Base-by-base conservation (phyloP, 495 filamentous ascomycete genomes). In the Hypoxylon cercidicola region DNA sequence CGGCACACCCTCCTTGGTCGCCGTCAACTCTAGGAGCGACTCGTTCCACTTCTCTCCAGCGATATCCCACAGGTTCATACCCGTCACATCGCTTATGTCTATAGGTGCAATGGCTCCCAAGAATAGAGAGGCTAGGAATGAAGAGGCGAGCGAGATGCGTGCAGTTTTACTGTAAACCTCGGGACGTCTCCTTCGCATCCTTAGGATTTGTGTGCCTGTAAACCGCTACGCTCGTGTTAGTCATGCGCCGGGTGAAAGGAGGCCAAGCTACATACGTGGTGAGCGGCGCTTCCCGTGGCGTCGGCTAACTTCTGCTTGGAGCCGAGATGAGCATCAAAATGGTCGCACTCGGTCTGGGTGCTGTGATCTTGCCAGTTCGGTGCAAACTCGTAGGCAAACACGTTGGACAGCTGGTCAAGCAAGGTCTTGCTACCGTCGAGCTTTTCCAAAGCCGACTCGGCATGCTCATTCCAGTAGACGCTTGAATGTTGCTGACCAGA, bases 351-450 rank as follows among this genome's bases (percentile, higher is more conserved):
- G 48, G 81, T 79, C 79, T 97, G 93, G 0, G 95, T 98, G 75
- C 92, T 96, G 44, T 91, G 87, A 75, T 99, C 95, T 76, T 98
- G 95, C 95, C 95, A 99, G 77, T 98, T 99, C 7, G 95, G 95
- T 56, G 90, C 93, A 77, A 85, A 93, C 7, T 89, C 88, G 74
- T 96, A 90, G 6, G 92, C 90, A 72, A 99, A 96, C 0, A 89
- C 92, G 1, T 75, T 77, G 9, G 50, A 66, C n/a, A 94, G 76
- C 76, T 95, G 91, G 41, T 89, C 85, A 37, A 92, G 84, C 19
- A 94, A 78, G 1, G 78, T 68, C 72, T 83, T 85, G 37, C 73
- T 76, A 4, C 83, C 60, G 66, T 93, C 81, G 19, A 98, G 78
- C 13, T 66, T 80, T 7, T 68, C 74, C 41, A 98, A 81, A 19